Evolutionary conservation across 2,329 filamentous ascomycete species (phyloP), one percentile per base, ranked within the genome.

Genomic region (Teratosphaeria destructans): DNA sequence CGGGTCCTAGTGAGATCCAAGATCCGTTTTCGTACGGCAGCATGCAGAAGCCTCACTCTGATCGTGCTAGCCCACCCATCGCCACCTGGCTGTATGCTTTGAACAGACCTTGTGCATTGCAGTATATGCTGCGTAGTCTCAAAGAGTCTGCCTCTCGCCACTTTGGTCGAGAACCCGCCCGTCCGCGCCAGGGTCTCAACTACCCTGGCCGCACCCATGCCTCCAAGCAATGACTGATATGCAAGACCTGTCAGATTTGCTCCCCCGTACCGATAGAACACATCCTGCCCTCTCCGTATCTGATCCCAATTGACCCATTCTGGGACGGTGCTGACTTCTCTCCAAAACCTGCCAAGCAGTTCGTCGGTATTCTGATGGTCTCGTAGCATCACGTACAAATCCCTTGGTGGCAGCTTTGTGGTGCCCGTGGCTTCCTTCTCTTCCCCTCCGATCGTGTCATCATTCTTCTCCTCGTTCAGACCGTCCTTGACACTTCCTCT

Each of bases 221-320:
- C 86, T 4, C 86, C 86, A 2, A 89, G 75, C 0, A 89, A 75
- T 5, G 83, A 85, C 64, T 87, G 81, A 68, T 85, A 88, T 8
- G 84, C 81, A 54, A 86, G 79, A 53, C 74, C 84, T 7, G 85
- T 87, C 23, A 90, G 72, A 26, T 82, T 81, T 0, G 86, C 82
- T 0, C 83, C 84, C 19, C 83, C 87, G 71, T 91, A 92, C 39
- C 88, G 82, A 71, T 89, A 91, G 68, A 91, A 90, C 0, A 90
- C 82, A 65, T 88, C 82, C 70, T 93, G 88, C 0, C 88, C 89
- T 67, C 88, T 79, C 61, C 80, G 77, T 59, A 93, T 86, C 68
- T 90, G 87, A 1, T 81, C 81, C 88, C 87, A 92, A 69, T 91
- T 84, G 2, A 92, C 88, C 87, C 88, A 92, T 0, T 81, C 77